Conservation (phyloP, 345 rosid genomes). For the Geranium brycei region DNA sequence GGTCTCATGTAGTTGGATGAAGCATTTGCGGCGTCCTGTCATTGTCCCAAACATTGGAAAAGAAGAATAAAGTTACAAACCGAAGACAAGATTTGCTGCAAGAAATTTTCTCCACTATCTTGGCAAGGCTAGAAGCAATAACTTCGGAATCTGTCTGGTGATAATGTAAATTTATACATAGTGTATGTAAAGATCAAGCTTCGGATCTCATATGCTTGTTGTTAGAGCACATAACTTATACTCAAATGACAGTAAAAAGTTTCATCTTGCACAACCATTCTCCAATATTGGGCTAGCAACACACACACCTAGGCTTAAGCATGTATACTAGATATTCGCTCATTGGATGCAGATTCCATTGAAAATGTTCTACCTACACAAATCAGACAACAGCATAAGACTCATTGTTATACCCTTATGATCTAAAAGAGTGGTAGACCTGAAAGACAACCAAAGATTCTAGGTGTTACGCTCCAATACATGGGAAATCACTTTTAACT, state of each 20-base stretch:
- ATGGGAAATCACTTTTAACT: not conserved
- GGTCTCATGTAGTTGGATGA: constrained; percentile 7
- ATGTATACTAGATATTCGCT: too few species aligned
- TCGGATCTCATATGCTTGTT: too few species aligned
- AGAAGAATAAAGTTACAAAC: not conserved
- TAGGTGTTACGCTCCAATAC: not conserved
- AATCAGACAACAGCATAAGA: not conserved
- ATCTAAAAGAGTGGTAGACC: not conserved
- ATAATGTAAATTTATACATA: not conserved
- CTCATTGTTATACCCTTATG: not conserved
- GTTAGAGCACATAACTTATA: too few species aligned
- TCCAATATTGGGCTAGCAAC: not conserved
- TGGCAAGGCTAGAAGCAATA: too few species aligned
- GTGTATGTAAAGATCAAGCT: too few species aligned
- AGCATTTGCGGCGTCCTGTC: constrained; percentile 19
- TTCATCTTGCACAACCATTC: not conserved
- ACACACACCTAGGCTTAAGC: too few species aligned
- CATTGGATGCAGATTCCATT: not conserved
- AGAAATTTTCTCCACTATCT: not conserved
- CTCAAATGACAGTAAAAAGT: not conserved
- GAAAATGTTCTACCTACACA: not conserved
- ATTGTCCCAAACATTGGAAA: not conserved
- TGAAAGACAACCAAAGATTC: not conserved
- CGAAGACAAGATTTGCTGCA: too few species aligned
- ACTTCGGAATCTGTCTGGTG: not conserved